These are phyloP conservation scores for Leccinum fallax DNA, from an alignment of 1,284 basidiomycete genomes.

Conservation along the genomic window DNA sequence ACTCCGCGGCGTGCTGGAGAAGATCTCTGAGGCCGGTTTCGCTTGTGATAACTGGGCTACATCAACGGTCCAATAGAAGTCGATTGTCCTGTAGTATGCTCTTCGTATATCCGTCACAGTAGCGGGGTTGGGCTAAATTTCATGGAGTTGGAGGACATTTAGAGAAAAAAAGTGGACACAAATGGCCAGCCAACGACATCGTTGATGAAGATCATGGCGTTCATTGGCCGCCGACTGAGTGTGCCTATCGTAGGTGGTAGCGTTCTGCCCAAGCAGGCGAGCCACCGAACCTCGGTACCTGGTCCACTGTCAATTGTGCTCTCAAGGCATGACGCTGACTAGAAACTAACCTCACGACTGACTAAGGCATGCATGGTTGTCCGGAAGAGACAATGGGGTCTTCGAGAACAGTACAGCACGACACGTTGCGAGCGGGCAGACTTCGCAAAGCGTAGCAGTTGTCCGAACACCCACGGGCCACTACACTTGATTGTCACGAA, in stretches of 20 bases:
- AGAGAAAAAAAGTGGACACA: neutral
- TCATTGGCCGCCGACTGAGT: neutral
- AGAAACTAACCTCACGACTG: neutral
- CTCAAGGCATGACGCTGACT: neutral
- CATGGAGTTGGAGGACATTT: too few relatives aligned
- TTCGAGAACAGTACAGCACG: neutral
- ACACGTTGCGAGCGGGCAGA: neutral
- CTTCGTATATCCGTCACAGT: neutral
- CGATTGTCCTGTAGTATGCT: neutral
- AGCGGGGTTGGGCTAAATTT: neutral
- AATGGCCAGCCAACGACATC: neutral
- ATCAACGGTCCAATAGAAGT: neutral
- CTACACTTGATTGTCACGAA: neutral
- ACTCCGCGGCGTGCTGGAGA: neutral
- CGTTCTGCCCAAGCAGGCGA: neutral
- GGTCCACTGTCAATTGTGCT: neutral
- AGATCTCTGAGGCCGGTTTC: neutral
- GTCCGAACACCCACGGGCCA: neutral
- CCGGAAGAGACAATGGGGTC: neutral
- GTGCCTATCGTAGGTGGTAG: neutral
- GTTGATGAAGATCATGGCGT: too few relatives aligned
- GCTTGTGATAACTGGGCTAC: neutral
- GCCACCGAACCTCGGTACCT: neutral
- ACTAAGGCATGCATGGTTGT: neutral
- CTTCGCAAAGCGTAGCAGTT: slow-evolving; percentile 5